These are phyloP conservation scores for Ramaria sp. DNA, from an alignment of 768 basidiomycete genomes.

Conservation along the genomic window DNA sequence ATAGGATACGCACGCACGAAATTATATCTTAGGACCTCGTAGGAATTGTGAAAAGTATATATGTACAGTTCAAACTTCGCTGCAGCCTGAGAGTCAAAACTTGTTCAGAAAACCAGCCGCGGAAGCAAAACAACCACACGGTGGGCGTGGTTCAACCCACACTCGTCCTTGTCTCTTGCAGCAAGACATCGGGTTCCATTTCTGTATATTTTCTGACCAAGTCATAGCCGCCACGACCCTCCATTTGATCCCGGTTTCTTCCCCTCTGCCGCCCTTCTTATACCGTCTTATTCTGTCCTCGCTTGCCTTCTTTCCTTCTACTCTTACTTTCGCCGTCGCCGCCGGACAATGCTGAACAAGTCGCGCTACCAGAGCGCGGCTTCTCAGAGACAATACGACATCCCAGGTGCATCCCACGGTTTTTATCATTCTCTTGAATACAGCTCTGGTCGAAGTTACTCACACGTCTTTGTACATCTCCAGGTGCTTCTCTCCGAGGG, in stretches of 20 bases:
- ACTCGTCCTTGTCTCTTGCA: background rate
- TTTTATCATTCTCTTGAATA: constrained; percentile 1
- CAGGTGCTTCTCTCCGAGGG: constrained; percentile 4
- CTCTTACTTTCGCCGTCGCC: background rate
- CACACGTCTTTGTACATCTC: background rate
- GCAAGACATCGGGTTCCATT: background rate
- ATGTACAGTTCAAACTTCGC: too few relatives aligned
- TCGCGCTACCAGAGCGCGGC: background rate
- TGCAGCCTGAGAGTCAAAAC: too few relatives aligned
- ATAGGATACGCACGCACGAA: too few relatives aligned
- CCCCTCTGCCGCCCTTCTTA: background rate
- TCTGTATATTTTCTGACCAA: background rate
- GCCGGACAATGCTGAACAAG: constrained; percentile 1
- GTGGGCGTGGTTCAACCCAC: background rate
- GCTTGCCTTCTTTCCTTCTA: background rate
- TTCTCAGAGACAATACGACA: background rate
- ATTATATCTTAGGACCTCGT: too few relatives aligned
- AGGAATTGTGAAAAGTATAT: too few relatives aligned
- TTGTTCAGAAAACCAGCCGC: background rate
- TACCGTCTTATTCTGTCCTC: background rate
- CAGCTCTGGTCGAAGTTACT: background rate
- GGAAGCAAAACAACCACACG: constrained; percentile 2
- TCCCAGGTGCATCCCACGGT: background rate
- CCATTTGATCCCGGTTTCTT: background rate
- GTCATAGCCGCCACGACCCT: background rate